These are phyloP conservation scores for Termitomyces sp. DNA, from an alignment of 768 basidiomycete species.

Conservation along the genomic window DNA sequence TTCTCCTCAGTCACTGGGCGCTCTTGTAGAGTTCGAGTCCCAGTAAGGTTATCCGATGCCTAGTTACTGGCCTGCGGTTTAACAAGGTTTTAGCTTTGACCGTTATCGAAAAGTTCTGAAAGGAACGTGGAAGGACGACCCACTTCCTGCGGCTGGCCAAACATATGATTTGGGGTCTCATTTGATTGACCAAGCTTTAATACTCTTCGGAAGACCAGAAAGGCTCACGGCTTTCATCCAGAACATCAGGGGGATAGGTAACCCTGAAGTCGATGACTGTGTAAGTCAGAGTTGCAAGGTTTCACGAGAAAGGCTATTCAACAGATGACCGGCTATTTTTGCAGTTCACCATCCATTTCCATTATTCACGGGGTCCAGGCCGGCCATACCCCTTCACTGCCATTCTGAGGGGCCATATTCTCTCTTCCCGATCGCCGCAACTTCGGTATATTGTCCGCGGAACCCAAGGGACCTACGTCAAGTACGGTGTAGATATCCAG, in stretches of 20 bases:
- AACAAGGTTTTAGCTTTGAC: conserved; percentile 48
- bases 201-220: conserved; percentile 70
- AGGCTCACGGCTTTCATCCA: conserved; percentile 64
- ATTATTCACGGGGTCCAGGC: conserved; percentile 35
- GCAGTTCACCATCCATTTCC: conserved; percentile 49
- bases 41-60: conserved; percentile 37
- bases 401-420: conserved; percentile 61
- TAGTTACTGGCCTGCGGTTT: background rate
- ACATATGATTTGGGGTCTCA: conserved; percentile 80
- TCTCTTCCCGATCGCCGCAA: conserved; percentile 63
- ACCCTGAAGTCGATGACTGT: conserved; percentile 59
- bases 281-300: conserved; percentile 29
- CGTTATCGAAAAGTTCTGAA: conserved; percentile 62
- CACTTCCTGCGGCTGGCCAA: conserved; percentile 54
- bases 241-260: conserved; percentile 64
- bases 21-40: conserved; percentile 68
- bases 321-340: background rate
- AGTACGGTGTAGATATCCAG: conserved; percentile 74
- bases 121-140: conserved; percentile 76
- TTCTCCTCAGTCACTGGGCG: conserved; percentile 50
- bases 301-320: background rate
- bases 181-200: conserved; percentile 71
- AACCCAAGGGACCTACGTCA: conserved; percentile 63
- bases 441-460: conserved; percentile 71
- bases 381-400: conserved; percentile 54